Conservation (phyloP, 1,284 basidiomycete species). For the Leccinum griseonigrum region DNA sequence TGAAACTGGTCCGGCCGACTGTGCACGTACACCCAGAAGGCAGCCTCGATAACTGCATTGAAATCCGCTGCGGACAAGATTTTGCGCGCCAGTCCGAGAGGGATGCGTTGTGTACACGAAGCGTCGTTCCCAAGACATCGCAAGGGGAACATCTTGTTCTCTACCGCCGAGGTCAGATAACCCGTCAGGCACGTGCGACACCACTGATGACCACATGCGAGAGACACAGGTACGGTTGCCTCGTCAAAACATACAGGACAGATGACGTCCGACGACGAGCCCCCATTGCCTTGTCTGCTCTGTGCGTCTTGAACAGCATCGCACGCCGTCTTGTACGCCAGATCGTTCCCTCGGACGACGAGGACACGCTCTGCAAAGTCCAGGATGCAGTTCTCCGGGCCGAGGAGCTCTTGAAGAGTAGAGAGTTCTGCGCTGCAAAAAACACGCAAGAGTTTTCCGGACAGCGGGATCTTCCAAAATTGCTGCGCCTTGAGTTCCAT, state of each 20-base stretch:
- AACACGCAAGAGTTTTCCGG: slow-evolving; percentile 41
- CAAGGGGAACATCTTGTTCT: slow-evolving; percentile 63
- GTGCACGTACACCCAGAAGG: slow-evolving; percentile 57
- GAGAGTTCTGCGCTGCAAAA: slow-evolving; percentile 44
- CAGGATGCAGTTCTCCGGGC: slow-evolving; percentile 40
- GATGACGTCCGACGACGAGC: slow-evolving; percentile 15
- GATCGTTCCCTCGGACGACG: slow-evolving; percentile 37
- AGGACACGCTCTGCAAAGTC: slow-evolving; percentile 32
- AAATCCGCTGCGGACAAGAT: slow-evolving; percentile 52
- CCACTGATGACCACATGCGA: slow-evolving; percentile 63
- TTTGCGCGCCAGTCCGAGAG: slow-evolving; percentile 47
- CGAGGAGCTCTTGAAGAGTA: slow-evolving; percentile 38
- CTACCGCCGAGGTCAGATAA: slow-evolving; percentile 55
- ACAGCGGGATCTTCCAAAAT: slow-evolving; percentile 43
- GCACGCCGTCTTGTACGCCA: slow-evolving; percentile 32
- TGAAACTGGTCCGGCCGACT: slow-evolving; percentile 56
- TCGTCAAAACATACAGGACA: slow-evolving; percentile 45
- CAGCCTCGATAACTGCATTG: slow-evolving; percentile 50
- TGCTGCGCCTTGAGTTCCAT: slow-evolving; percentile 39
- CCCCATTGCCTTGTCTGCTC: slow-evolving; percentile 27
- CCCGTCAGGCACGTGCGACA: slow-evolving; percentile 57
- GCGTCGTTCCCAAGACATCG: slow-evolving; percentile 62
- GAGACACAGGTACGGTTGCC: slow-evolving; percentile 45
- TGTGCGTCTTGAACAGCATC: slow-evolving; percentile 38
- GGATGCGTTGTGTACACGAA: slow-evolving; percentile 50